These are phyloP conservation scores for Wickerhamiella kurtzmanii DNA, from an alignment of 805 yeast genomes.

Conservation along the genomic window DNA sequence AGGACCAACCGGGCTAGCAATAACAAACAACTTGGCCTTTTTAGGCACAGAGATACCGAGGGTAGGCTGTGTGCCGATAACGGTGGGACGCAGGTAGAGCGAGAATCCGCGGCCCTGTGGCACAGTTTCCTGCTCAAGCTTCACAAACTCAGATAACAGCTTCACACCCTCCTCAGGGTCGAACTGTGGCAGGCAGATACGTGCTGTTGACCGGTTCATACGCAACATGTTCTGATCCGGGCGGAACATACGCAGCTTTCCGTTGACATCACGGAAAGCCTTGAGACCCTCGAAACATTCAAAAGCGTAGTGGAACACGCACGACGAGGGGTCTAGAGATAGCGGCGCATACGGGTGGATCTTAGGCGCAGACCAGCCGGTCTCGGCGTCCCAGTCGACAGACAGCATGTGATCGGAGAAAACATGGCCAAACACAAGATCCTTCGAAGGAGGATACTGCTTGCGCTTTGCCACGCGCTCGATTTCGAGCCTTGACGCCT, in stretches of 20 bases:
- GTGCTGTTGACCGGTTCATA: slow-evolving; percentile 75
- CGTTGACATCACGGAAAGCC: slow-evolving; percentile 55
- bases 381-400: slow-evolving; percentile 61
- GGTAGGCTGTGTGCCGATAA: slow-evolving; percentile 84
- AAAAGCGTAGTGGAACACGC: slow-evolving; percentile 89
- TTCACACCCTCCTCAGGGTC: slow-evolving; percentile 65
- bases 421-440: slow-evolving; percentile 55
- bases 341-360: slow-evolving; percentile 75
- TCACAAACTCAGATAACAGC: slow-evolving; percentile 61
- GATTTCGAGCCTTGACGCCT: slow-evolving; percentile 41
- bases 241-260: slow-evolving; percentile 70
- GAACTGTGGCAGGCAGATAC: slow-evolving; percentile 81
- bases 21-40: slow-evolving; percentile 70
- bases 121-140: slow-evolving; percentile 61
- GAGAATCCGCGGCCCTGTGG: slow-evolving; percentile 85
- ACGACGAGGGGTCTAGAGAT: slow-evolving; percentile 69
- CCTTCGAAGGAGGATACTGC: slow-evolving; percentile 41
- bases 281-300: slow-evolving; percentile 93
- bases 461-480: slow-evolving; percentile 39
- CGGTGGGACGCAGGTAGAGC: slow-evolving; percentile 82
- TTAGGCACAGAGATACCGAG: slow-evolving; percentile 79
- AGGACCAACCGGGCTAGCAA: slow-evolving; percentile 94
- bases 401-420: slow-evolving; percentile 86
- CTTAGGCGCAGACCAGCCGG: slow-evolving; percentile 84
- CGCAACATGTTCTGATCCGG: slow-evolving; percentile 85